Conservation (phyloP, 2,329 filamentous ascomycete genomes). For the Trichoderma semiorbis region DNA sequence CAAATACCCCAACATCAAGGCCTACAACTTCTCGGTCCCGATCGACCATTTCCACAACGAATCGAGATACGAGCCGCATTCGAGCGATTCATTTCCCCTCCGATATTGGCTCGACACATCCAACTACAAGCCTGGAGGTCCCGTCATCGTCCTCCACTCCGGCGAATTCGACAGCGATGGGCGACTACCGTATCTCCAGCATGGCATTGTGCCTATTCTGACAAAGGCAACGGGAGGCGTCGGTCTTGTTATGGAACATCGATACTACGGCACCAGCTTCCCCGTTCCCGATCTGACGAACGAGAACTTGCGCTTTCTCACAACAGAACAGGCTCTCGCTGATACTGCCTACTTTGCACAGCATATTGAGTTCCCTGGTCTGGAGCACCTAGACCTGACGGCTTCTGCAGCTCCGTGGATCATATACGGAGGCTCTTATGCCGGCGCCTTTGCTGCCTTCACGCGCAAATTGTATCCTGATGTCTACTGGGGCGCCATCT, state of each 20-base stretch:
- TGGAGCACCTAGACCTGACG: constrained; percentile 65
- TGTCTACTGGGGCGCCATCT: constrained; percentile 73
- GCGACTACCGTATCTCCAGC: constrained; percentile 68
- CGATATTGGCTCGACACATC: constrained; percentile 81
- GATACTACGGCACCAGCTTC: constrained; percentile 79
- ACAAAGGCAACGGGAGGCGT: constrained; percentile 69
- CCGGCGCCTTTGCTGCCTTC: constrained; percentile 75
- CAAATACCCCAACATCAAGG: constrained; percentile 21
- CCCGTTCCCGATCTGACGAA: constrained; percentile 63
- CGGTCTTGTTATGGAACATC: constrained; percentile 78
- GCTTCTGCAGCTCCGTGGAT: constrained; percentile 67
- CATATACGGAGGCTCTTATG: constrained; percentile 80
- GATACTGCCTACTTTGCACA: constrained; percentile 78
- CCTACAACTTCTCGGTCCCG: constrained; percentile 42
- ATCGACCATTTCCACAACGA: constrained; percentile 86
- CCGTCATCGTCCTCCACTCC: constrained; percentile 70
- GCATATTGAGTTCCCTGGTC: constrained; percentile 66
- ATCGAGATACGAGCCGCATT: constrained; percentile 72
- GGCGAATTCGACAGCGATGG: constrained; percentile 41
- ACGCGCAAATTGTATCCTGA: constrained; percentile 74
- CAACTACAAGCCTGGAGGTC: constrained; percentile 73
- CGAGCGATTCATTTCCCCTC: constrained; percentile 62
- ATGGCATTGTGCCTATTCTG: constrained; percentile 72
- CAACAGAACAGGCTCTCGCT: constrained; percentile 77
- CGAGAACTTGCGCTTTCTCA: constrained; percentile 73